These are phyloP conservation scores for Alopecurus myosuroides DNA, from an alignment of 176 grass and related monocot genomes.

Conservation along the genomic window DNA sequence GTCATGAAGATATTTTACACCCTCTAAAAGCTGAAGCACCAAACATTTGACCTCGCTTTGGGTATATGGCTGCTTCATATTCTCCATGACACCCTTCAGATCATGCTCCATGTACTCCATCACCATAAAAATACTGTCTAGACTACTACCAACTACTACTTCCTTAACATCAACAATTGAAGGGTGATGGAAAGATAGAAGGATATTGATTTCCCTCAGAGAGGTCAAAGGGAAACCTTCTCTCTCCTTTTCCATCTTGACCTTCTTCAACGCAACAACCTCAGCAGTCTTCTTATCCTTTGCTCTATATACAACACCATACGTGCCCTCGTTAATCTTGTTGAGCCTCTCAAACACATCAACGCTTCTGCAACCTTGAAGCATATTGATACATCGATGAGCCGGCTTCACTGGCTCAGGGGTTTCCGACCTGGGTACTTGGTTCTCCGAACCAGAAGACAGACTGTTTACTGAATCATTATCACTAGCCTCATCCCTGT, in stretches of 20 bases:
- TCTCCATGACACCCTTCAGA: constrained; percentile 94
- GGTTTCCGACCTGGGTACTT: constrained; percentile 39
- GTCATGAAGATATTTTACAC: constrained; percentile 90
- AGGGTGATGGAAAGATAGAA: constrained; percentile 87
- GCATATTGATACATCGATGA: constrained; percentile 95
- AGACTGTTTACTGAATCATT: constrained; percentile 18
- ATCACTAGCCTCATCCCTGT: constrained; percentile 39
- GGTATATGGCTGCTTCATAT: constrained; percentile 97
- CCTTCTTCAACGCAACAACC: constrained; percentile 93
- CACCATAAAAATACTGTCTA: constrained; percentile 99
- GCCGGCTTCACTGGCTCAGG: constrained; percentile 56
- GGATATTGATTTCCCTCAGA: constrained; percentile 97
- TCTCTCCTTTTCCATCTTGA: constrained; percentile 99
- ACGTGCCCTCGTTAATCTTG: constrained; percentile 97
- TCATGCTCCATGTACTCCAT: constrained; percentile 99
- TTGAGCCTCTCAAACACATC: constrained; percentile 99
- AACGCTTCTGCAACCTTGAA: constrained; percentile 96
- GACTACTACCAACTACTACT: constrained; percentile 92
- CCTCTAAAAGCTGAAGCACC: constrained; percentile 92
- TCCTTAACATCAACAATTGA: constrained; percentile 99
- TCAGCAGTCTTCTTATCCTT: constrained; percentile 88
- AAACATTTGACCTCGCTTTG: constrained; percentile 99
- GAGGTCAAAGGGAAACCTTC: constrained; percentile 97
- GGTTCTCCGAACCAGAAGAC: constrained; percentile 44
- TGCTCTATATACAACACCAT: constrained; percentile 98